phyloP scores from a whole-genome alignment of 768 basidiomycete species.

The Cystofilobasidium bisporidii region DNA sequence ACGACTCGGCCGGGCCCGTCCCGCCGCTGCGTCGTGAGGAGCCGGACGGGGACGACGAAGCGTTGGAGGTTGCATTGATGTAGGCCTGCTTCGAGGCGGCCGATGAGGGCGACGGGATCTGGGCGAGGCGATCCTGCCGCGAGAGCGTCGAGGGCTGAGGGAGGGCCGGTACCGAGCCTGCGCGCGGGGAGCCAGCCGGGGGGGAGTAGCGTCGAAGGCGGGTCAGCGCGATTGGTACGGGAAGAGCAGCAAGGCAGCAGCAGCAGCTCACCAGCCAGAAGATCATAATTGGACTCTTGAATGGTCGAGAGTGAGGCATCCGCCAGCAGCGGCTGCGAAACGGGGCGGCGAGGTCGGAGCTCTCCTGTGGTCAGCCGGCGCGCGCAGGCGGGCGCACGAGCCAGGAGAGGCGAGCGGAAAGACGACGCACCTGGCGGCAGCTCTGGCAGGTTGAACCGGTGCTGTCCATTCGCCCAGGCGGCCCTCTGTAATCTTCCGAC shows the following conservation, averaged over 20 bases:
- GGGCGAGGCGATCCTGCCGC: conserved; percentile 9
- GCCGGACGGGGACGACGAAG: neutral
- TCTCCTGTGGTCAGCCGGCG: no score
- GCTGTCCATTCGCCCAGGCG: no score
- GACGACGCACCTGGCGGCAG: conserved; percentile 20
- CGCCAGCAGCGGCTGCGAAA: neutral
- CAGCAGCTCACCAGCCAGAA: neutral
- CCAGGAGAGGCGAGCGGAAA: conserved; percentile 1
- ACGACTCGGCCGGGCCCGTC: conserved; percentile 63
- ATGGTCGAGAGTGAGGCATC: neutral
- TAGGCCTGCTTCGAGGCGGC: conserved; percentile 21
- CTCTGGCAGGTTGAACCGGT: conserved; percentile 18
- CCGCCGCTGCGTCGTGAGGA: neutral
- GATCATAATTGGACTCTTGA: neutral
- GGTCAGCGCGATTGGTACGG: no score
- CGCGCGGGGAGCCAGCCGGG: no score
- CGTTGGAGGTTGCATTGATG: neutral
- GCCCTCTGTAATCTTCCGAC: no score
- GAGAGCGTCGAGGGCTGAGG: conserved; percentile 13
- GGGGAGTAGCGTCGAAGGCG: no score
- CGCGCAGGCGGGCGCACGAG: no score
- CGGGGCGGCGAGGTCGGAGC: neutral
- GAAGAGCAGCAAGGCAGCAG: neutral
- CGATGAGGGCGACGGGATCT: conserved; percentile 10
- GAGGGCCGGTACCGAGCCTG: conserved; percentile 21